phyloP scores from a whole-genome alignment of 495 filamentous ascomycete genomes.

The Extremus antarcticus region DNA sequence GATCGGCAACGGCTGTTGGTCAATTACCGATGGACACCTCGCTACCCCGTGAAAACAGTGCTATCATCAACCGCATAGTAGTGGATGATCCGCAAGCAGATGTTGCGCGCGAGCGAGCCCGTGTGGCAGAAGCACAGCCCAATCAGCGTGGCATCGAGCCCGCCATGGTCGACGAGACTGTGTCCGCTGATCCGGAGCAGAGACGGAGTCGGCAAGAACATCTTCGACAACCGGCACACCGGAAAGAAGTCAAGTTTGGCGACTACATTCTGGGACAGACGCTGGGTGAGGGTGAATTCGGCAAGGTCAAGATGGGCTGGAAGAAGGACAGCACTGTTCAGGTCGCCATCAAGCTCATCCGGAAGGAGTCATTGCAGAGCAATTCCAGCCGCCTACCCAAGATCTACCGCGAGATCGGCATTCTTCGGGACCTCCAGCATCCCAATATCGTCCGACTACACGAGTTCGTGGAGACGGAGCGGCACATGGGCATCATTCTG shows the following conservation, averaged over 20 bases:
- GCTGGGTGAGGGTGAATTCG: constrained; percentile 97
- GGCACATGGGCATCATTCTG: constrained; percentile 94
- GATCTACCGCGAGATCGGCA: constrained; percentile 92
- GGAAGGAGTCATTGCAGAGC: constrained; percentile 71
- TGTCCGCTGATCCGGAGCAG: constrained; percentile 49
- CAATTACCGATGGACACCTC: constrained; percentile 33
- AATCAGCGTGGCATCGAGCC: constrained; percentile 38
- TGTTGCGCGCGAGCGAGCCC: constrained; percentile 63
- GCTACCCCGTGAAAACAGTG: constrained; percentile 51
- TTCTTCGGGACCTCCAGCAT: constrained; percentile 74
- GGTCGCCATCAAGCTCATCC: constrained; percentile 97
- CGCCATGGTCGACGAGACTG: constrained; percentile 44
- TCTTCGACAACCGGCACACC: constrained; percentile 37
- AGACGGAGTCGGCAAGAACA: constrained; percentile 72
- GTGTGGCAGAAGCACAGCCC: constrained; percentile 52
- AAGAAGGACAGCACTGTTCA: constrained; percentile 87
- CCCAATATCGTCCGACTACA: constrained; percentile 95
- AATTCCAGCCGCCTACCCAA: constrained; percentile 86
- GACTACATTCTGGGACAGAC: constrained; percentile 93
- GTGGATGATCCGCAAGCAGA: constrained; percentile 72
- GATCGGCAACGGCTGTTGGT: constrained; percentile 34
- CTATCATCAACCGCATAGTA: constrained; percentile 66
- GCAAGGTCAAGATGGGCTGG: constrained; percentile 99
- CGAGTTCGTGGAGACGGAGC: constrained; percentile 96
- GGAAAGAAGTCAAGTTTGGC: constrained; percentile 81